A percentile compares a stretch with the other conserved stretches of the same genome.
phyloP scores from a whole-genome alignment of 1,284 basidiomycete species.

The Moesziomyces antarcticus region DNA sequence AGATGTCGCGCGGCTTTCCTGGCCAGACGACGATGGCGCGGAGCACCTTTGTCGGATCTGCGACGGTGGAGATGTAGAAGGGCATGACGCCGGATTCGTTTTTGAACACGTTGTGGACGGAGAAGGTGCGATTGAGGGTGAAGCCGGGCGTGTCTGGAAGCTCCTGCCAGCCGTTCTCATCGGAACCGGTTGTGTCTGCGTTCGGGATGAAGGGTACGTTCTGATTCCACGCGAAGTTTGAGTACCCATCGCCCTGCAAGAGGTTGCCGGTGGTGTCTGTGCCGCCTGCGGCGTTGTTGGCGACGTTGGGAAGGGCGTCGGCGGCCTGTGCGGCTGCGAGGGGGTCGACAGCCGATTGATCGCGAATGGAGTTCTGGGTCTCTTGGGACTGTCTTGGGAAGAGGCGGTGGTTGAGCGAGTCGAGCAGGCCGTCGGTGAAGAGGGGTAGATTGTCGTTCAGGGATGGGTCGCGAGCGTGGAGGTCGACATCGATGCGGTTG shows the following conservation, averaged over 20 bases:
- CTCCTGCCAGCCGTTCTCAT: conserved; percentile 69
- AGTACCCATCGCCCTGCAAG: conserved; percentile 35
- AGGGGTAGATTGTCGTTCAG: conserved; percentile 13
- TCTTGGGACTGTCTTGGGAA: conserved; percentile 17
- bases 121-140: conserved; percentile 42
- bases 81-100: conserved; percentile 53
- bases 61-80: conserved; percentile 49
- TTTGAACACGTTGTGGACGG: conserved; percentile 29
- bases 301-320: conserved; percentile 30
- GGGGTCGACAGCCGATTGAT: conserved; percentile 23
- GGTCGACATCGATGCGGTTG: conserved; percentile 36
- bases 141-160: conserved; percentile 41
- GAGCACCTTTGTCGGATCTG: conserved; percentile 39
- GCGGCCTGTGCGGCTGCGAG: conserved; percentile 26
- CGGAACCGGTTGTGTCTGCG: conserved; percentile 28
- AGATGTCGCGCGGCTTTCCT: conserved; percentile 59
- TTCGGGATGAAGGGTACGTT: conserved; percentile 18
- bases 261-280: conserved; percentile 27
- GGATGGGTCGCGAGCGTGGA: conserved; percentile 7
- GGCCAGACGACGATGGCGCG: conserved; percentile 48
- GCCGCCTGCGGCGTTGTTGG: conserved; percentile 20
- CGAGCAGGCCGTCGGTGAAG: conserved; percentile 10
- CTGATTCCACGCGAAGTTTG: conserved; percentile 31
- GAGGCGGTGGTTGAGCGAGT: conserved; percentile 3
- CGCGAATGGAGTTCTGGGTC: conserved; percentile 18